Base-by-base conservation (phyloP, 2,329 filamentous ascomycete species). In the Aspergillus bombycis region DNA sequence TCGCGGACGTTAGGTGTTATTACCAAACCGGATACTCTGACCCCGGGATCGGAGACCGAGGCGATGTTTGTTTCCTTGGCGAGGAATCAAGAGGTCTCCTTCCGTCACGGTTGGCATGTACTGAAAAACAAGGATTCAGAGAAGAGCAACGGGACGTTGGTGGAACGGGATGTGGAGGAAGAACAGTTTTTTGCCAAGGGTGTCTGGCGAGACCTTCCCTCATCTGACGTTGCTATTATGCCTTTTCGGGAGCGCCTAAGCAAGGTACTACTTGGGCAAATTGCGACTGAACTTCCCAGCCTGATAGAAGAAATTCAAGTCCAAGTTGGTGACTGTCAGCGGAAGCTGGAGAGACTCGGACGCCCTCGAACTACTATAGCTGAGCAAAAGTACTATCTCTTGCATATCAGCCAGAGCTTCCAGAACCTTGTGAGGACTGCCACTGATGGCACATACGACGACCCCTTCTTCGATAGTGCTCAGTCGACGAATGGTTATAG, bases 101-200 rank as follows among this genome's bases (percentile, higher is more conserved):
- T 84, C 57, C 75, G 77, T 48, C 77, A 84, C 0, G 82, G 83
- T 1, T 85, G 82, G 83, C 82, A 85, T 68, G 77, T 82, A 1
- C 71, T 85, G 1, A 79, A 75, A 61, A 85, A 85, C 66, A 64
- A 80, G 60, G 68, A 78, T 65, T 77, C 74, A 63, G 68, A 84
- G 63, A 65, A 80, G 69, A 61, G 58, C 62, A 68, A 58, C 21
- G 64, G 32, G 26, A 68, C 58, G 5, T 52, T 71, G 11, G 52
- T 57, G 2, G 65, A 72, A 26, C 69, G 77, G 38, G 71, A 79
- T 65, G 54, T 57, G 10, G 57, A 71, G 4, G 78, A 79, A 64
- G 63, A 50, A 7, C 62, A 70, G 1, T 79, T 79, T 61, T 78
- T 80, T 56, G 62, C 67, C 38, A 14, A 67, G 57, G 63, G 70